phyloP scores from a whole-genome alignment of 2,329 filamentous ascomycete genomes.

The Colletotrichum incanum region DNA sequence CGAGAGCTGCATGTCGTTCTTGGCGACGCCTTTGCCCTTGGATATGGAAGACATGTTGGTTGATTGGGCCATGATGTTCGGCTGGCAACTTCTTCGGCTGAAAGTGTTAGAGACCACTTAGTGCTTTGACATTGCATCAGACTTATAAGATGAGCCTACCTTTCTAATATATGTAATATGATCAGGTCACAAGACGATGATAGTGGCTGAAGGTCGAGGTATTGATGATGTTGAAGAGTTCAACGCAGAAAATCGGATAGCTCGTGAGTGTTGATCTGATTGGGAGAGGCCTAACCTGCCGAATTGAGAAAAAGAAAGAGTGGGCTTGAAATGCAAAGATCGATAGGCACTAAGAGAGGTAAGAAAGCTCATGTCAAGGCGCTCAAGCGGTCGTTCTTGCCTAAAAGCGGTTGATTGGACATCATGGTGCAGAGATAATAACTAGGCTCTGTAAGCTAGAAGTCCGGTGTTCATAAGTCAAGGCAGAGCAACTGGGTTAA shows the following conservation, averaged over 20 bases:
- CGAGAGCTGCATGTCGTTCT: neutral
- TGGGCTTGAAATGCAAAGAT: accelerated
- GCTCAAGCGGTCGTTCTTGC: neutral
- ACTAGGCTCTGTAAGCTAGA: neutral
- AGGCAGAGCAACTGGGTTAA: neutral
- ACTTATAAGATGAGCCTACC: neutral
- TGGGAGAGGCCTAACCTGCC: neutral
- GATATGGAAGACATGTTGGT: too few relatives aligned
- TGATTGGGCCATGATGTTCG: neutral
- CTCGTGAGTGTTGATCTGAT: neutral
- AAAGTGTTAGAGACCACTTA: neutral
- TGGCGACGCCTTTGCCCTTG: neutral
- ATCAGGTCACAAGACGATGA: neutral
- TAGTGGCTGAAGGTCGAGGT: neutral
- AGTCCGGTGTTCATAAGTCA: neutral
- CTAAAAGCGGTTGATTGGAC: too few relatives aligned
- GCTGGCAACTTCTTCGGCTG: too few relatives aligned
- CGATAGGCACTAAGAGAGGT: too few relatives aligned
- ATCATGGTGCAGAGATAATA: neutral
- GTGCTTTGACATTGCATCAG: too few relatives aligned
- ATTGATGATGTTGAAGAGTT: neutral
- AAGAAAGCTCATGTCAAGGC: accelerated
- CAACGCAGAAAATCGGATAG: neutral
- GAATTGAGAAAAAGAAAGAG: neutral
- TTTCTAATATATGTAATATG: neutral